Percentiles rank a stretch among this genome's conserved stretches.
Conservation (phyloP, 208 protist genomes). For the Phytomonas sp. region DNA sequence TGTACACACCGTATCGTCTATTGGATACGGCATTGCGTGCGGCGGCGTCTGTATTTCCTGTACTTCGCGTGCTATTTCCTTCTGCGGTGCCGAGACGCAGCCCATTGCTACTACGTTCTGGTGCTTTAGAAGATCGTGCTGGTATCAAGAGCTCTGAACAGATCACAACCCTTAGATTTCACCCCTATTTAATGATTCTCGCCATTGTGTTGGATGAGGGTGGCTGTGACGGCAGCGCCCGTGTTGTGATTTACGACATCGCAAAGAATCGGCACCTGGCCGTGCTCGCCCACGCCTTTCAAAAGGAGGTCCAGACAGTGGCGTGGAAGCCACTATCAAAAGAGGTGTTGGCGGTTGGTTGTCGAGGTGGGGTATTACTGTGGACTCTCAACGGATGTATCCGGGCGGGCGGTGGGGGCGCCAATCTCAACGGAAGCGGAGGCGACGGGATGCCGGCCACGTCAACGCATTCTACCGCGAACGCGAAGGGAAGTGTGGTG, state of each 20-base stretch:
- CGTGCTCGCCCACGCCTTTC: slow-evolving; percentile 71
- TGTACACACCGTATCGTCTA: slow-evolving; percentile 2
- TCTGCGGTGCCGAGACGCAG: slow-evolving; percentile 26
- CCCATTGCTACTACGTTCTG: slow-evolving; percentile 8
- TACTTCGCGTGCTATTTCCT: slow-evolving; percentile 42
- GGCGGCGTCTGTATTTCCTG: slow-evolving; percentile 29
- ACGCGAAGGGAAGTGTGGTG: slow-evolving; percentile 1
- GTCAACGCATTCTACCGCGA: background rate
- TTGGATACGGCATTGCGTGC: slow-evolving; percentile 14
- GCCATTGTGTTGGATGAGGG: slow-evolving; percentile 65
- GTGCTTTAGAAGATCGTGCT: slow-evolving; percentile 9
- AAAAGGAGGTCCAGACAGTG: slow-evolving; percentile 38
- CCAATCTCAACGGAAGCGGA: background rate
- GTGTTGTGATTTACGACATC: slow-evolving; percentile 64
- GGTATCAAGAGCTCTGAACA: slow-evolving; percentile 28
- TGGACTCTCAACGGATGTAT: slow-evolving; percentile 38
- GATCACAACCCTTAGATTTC: slow-evolving; percentile 40
- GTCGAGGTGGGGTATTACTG: slow-evolving; percentile 58
- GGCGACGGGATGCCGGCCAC: background rate
- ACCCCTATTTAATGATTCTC: slow-evolving; percentile 42
- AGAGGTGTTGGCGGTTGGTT: slow-evolving; percentile 70
- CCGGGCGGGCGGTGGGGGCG: background rate
- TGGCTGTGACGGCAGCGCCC: slow-evolving; percentile 17
- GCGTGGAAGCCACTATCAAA: slow-evolving; percentile 63
- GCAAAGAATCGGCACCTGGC: slow-evolving; percentile 19